Conservation (phyloP, 306 rosid genomes). For the Trichosanthes truncata region DNA sequence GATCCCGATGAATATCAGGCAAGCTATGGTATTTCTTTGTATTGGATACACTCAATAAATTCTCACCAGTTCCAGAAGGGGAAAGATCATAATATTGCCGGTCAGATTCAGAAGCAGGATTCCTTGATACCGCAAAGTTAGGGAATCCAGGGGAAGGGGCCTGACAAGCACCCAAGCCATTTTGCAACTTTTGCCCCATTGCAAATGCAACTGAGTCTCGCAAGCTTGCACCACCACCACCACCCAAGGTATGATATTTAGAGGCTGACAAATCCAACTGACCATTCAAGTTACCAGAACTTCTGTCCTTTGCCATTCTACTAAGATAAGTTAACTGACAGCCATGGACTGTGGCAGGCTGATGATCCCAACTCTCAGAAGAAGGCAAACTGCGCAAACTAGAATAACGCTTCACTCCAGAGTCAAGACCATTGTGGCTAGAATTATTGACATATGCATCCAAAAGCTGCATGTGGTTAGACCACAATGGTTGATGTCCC, state of each 20-base stretch:
- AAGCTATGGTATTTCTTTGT: conserved; percentile 79
- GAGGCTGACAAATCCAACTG: conserved; percentile 32
- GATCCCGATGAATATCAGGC: conserved; percentile 63
- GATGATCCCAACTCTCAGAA: conserved; percentile 57
- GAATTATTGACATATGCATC: conserved; percentile 48
- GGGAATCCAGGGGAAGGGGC: conserved; percentile 57
- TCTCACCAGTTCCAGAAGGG: conserved; percentile 42
- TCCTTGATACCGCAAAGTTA: conserved; percentile 37
- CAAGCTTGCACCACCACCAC: conserved; percentile 31
- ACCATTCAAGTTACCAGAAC: conserved; percentile 38
- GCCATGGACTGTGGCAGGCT: conserved; percentile 78
- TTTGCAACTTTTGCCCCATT: conserved; percentile 53
- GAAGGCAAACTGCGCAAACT: conserved; percentile 62
- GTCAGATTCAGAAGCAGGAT: conserved; percentile 45
- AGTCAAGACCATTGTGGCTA: conserved; percentile 25
- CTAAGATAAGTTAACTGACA: conserved; percentile 55
- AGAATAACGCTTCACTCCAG: conserved; percentile 53
- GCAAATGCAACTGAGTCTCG: conserved; percentile 51
- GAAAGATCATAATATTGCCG: conserved; percentile 35
- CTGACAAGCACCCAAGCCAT: conserved; percentile 46
- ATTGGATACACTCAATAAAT: conserved; percentile 35
- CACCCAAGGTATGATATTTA: conserved; percentile 35
- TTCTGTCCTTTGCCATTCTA: conserved; percentile 38
- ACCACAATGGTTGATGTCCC: conserved; percentile 39
- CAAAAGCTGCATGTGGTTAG: conserved; percentile 37